Conservation (phyloP, 1,139 yeast species). For the Scheffersomyces stambukii region DNA sequence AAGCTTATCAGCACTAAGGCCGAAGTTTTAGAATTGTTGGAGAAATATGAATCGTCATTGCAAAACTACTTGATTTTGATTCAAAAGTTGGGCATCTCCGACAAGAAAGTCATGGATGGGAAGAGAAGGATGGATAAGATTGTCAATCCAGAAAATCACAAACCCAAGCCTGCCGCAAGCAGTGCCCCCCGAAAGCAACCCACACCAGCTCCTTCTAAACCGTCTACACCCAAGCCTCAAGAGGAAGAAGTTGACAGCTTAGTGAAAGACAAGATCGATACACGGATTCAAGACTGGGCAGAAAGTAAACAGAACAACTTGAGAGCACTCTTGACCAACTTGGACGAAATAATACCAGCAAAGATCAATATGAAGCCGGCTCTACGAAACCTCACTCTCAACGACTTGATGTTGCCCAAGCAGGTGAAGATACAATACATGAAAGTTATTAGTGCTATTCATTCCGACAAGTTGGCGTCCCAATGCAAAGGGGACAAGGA, state of each 20-base stretch:
- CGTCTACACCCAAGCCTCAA: slow-evolving; percentile 14
- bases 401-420: slow-evolving; percentile 85
- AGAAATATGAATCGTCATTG: slow-evolving; percentile 62
- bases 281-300: slow-evolving; percentile 48
- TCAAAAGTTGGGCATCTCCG: slow-evolving; percentile 57
- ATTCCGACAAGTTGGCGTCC: slow-evolving; percentile 78
- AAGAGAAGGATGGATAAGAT: slow-evolving; percentile 72
- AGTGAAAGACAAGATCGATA: slow-evolving; percentile 11
- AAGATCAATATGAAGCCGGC: slow-evolving; percentile 49
- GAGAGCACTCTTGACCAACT: slow-evolving; percentile 65
- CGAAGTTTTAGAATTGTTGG: slow-evolving; percentile 78
- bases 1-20: slow-evolving; percentile 71
- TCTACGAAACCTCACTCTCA: slow-evolving; percentile 31
- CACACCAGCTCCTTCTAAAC: slow-evolving; percentile 6
- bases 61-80: slow-evolving; percentile 58
- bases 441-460: slow-evolving; percentile 92
- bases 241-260: slow-evolving; percentile 26
- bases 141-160: slow-evolving; percentile 43
- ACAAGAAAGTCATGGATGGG: slow-evolving; percentile 70
- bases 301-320: slow-evolving; percentile 73
- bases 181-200: slow-evolving; percentile 10
- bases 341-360: slow-evolving; percentile 57
- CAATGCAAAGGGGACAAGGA: slow-evolving; percentile 48
- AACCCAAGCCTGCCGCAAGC: slow-evolving; percentile 11
- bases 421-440: slow-evolving; percentile 83